Percentiles rank a stretch among this genome's conserved stretches.
Evolutionary conservation across 2,329 filamentous ascomycete genomes (phyloP).

Genomic region (Grosmannia huntii): DNA sequence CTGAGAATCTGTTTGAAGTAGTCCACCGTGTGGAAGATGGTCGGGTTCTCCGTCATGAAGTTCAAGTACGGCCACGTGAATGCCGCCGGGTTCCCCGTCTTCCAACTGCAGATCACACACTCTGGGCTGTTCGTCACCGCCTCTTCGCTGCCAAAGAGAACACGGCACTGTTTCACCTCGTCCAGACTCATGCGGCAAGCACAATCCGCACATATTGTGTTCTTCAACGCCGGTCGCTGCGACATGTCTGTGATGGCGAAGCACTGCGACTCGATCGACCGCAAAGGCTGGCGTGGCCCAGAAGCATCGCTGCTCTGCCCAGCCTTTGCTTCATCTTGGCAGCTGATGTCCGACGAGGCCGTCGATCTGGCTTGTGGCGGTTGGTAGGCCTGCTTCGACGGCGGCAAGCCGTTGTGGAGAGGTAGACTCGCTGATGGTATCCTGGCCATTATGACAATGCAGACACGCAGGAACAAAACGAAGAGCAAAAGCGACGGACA

Average conservation of each 20-base stretch:
- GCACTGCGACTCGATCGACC: conserved; percentile 14
- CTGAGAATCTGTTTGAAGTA: conserved; percentile 63
- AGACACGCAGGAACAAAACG: not conserved
- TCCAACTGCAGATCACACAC: conserved; percentile 25
- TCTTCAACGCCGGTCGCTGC: conserved; percentile 20
- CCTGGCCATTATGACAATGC: not conserved
- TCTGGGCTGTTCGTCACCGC: not conserved
- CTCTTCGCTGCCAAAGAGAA: conserved; percentile 4
- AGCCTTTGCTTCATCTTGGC: not conserved
- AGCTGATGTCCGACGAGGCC: not conserved
- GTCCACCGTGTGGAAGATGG: conserved; percentile 80
- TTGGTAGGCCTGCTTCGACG: not conserved
- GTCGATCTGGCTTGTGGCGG: not conserved
- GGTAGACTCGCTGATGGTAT: not conserved
- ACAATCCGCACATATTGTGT: conserved; percentile 26
- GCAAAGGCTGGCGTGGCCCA: not conserved
- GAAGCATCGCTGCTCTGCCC: not conserved
- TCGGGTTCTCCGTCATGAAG: conserved; percentile 83
- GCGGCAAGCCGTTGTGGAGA: not conserved
- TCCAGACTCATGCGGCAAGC: conserved; percentile 20
- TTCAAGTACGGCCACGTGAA: conserved; percentile 78
- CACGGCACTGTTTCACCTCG: conserved; percentile 4
- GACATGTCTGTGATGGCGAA: conserved; percentile 35
- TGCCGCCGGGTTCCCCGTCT: conserved; percentile 38
- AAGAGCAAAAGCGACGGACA: not conserved